Evolutionary conservation across 2,329 filamentous ascomycete genomes (phyloP).

Genomic region (Neurospora sp.): DNA sequence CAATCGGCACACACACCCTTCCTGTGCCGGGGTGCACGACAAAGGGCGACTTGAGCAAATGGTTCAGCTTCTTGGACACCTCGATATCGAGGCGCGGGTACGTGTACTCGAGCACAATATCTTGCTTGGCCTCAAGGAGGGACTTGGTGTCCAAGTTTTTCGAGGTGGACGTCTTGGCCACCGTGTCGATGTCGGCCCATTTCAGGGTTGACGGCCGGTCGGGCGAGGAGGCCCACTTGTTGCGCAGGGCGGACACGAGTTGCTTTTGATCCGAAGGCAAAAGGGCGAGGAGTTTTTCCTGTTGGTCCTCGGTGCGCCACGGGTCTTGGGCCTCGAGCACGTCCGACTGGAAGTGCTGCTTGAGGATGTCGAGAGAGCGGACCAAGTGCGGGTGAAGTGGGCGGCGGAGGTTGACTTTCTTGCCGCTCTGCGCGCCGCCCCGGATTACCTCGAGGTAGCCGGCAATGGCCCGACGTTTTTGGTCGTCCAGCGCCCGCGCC

Average conservation of each 20-base stretch:
- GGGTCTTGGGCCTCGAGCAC: constrained; percentile 81
- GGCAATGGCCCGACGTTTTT: constrained; percentile 74
- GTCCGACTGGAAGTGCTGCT: constrained; percentile 72
- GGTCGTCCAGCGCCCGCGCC: constrained; percentile 75
- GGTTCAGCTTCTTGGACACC: constrained; percentile 95
- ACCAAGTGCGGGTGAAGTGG: constrained; percentile 84
- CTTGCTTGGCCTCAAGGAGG: constrained; percentile 83
- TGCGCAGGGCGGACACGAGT: constrained; percentile 68
- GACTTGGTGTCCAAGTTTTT: constrained; percentile 63
- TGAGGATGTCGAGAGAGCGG: constrained; percentile 77
- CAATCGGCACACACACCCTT: constrained; percentile 90
- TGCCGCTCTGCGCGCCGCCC: constrained; percentile 76
- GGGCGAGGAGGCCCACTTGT: constrained; percentile 88
- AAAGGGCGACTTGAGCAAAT: constrained; percentile 94
- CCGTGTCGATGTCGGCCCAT: constrained; percentile 86
- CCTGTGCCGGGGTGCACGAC: constrained; percentile 94
- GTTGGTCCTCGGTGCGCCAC: constrained; percentile 60
- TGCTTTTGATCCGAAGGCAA: constrained; percentile 59
- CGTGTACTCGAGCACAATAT: constrained; percentile 93
- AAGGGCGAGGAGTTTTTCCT: constrained; percentile 70
- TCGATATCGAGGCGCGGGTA: constrained; percentile 95
- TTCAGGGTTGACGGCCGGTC: constrained; percentile 68
- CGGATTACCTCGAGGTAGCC: constrained; percentile 86
- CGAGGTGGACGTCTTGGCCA: constrained; percentile 68
- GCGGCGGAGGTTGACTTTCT: constrained; percentile 73